Base-by-base conservation (phyloP, 2,329 filamentous ascomycete species). In the Phyllosticta citriasiana region DNA sequence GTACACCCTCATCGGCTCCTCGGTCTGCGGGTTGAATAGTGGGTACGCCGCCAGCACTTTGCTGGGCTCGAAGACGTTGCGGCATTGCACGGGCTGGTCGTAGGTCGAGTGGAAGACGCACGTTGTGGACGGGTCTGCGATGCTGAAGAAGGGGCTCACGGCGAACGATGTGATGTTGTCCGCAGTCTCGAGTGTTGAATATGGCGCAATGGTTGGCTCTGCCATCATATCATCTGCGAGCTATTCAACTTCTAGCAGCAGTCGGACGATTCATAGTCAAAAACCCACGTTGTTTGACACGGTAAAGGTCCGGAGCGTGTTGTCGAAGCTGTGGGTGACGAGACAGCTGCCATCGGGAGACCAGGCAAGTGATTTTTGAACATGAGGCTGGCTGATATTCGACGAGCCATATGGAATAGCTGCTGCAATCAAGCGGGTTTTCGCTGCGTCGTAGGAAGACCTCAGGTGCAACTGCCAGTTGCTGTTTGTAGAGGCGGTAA, bases 281-380 rank as follows among this genome's bases (percentile, higher is more conserved):
- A 62, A 61, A 26, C 64, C 51, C 55, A 71, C 33, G 62, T 19
- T 66, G 63, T 56, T 74, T 69, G 72, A 83, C 73, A 85, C 67
- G 6, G 84, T 75, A 67, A 80, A 84, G 0, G 79, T 79, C 65
- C 80, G 76, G n/a, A 82, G 74, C 61, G 73, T 69, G 57, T 81
- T 74, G 64, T 82, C 77, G 22, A 76, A 78, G 62, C 77, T 80
- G 51, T 79, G 78, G 2, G 82, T 81, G 62, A 87, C 68, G 25
- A 86, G 68, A 24, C 77, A 80, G 1, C 81, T 84, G 6, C 84
- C 84, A 68, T 86, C 84, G 16, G 80, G 73, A 7, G 79, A 75
- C 78, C 79, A 61, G 6, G 9, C 16, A 2, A 51, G 50, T 3
- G n/a, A 8, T 16, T 33, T 61, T 78, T 60, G 55, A 9, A 57